Evolutionary conservation across 768 basidiomycete species (phyloP).

Genomic region (Cystofilobasidium capitatum): DNA sequence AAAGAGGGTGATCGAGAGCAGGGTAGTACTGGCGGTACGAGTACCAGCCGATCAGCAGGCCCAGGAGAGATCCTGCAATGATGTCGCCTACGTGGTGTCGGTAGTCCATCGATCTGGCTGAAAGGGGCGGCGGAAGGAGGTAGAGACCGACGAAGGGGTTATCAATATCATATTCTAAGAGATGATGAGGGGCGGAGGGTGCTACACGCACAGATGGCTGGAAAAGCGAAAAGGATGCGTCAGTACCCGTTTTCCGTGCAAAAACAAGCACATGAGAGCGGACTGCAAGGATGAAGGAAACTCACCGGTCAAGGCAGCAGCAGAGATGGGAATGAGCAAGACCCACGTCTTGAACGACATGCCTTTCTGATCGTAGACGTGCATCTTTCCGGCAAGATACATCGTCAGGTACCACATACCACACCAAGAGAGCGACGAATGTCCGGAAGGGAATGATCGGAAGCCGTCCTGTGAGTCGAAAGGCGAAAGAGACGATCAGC

Average conservation of each 20-base stretch:
- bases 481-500: not conserved
- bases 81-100: conserved; percentile 78
- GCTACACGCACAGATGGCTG: too few species aligned
- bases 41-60: conserved; percentile 63
- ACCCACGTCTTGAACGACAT: conserved; percentile 63
- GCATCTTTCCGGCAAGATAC: conserved; percentile 84
- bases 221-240: not conserved
- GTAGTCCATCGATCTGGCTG: conserved; percentile 68
- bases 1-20: conserved; percentile 51
- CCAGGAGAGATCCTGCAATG: conserved; percentile 62
- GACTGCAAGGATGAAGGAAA: not conserved
- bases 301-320: conserved; percentile 43
- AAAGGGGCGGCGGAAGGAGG: not conserved
- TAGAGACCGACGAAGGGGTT: not conserved
- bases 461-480: conserved; percentile 66
- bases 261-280: too few species aligned
- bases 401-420: conserved; percentile 80
- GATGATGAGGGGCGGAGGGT: too few species aligned
- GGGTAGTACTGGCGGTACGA: conserved; percentile 65
- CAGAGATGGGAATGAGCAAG: conserved; percentile 56
- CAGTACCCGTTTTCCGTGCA: not conserved
- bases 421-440: conserved; percentile 66
- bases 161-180: too few species aligned
- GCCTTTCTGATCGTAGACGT: conserved; percentile 73
- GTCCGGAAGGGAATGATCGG: conserved; percentile 39